Percentiles rank a stretch among this genome's conserved stretches.
These are phyloP conservation scores for Coemansia biformis DNA, from an alignment of 192 early-diverging fungal species.

Conservation along the genomic window DNA sequence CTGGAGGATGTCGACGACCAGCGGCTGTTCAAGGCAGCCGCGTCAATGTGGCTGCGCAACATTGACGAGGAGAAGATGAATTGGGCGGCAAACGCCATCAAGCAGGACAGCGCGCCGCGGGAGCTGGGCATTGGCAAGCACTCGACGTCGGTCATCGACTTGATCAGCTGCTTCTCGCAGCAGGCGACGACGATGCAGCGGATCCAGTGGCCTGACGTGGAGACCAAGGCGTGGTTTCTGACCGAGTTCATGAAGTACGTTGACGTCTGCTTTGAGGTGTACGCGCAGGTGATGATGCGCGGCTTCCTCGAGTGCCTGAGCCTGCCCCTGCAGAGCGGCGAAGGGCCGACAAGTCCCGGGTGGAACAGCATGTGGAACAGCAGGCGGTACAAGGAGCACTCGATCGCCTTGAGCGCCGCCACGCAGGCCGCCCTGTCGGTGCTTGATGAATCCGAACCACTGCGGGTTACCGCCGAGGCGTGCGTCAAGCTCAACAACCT, in stretches of 20 bases:
- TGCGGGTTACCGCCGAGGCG: slow-evolving; percentile 33
- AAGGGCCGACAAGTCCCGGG: slow-evolving; percentile 11
- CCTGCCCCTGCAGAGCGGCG: background rate
- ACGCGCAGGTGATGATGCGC: slow-evolving; percentile 43
- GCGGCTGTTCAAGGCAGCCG: slow-evolving; percentile 36
- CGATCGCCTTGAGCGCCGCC: slow-evolving; percentile 24
- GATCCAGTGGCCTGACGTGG: slow-evolving; percentile 48
- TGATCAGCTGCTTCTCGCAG: slow-evolving; percentile 45
- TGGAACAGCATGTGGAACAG: slow-evolving; percentile 46
- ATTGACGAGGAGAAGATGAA: slow-evolving; percentile 34
- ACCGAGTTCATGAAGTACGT: slow-evolving; percentile 44
- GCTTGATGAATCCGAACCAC: slow-evolving; percentile 35
- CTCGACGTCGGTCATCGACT: slow-evolving; percentile 51
- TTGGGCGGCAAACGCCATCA: slow-evolving; percentile 43
- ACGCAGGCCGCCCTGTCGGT: slow-evolving; percentile 30
- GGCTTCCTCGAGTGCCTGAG: slow-evolving; percentile 34
- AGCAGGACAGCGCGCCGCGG: slow-evolving; percentile 32
- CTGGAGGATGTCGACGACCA: slow-evolving; percentile 28
- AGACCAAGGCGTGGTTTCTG: slow-evolving; percentile 39
- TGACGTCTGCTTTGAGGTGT: slow-evolving; percentile 35
- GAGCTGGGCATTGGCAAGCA: slow-evolving; percentile 41
- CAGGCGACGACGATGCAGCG: slow-evolving; percentile 33
- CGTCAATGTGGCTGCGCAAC: slow-evolving; percentile 28
- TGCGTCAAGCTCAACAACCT: slow-evolving; percentile 52
- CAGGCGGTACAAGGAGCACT: slow-evolving; percentile 48